Evolutionary conservation across 192 early-diverging fungal genomes (phyloP), one percentile per base, ranked within the genome.

Genomic region (Coemansia sp.): DNA sequence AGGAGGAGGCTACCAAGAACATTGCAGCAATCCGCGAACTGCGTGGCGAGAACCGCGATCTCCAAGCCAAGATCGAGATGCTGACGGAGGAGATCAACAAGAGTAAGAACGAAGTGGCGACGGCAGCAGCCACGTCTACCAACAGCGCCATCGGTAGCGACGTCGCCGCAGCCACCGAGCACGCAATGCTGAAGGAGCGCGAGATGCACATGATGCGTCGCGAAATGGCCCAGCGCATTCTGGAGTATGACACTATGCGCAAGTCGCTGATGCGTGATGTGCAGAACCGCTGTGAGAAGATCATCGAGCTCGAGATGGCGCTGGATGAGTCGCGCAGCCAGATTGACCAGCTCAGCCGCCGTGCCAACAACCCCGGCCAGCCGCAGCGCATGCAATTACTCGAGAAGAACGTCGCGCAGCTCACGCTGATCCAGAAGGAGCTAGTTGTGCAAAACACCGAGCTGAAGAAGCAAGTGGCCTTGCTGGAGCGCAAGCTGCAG

Each of bases 301-400:
- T 96, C 58, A 95, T 99, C 27, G 95, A 99, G 86, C 87, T 98
- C 29, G 98, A 98, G 80, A 93, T 99, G 75, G 91, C 93, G 6
- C 85, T 99, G 62, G 98, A 99, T 71, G 98, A 99, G 68, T 89
- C 91, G 8, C 91, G 95, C n/a, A 93, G 94, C 71, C 92, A 98
- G 84, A 93, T 95, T 76, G 90, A 94, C 62, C 90, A 86, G 66
- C 93, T 98, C 23, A 86, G 92, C 58, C 89, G 90, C 60, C 92
- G 90, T 61, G 91, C 86, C 72, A 92, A 90, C 82, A 93, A 89
- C 72, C 87, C 91, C 55, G 90, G 89, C 42, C 94, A 97, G 72
- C 94, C 95, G 76, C 92, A 93, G 85, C 97, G 97, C 84, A 96
- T 98, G 93, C 92, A 92, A n/a, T 93, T 98, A 77, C 84, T 99